A percentile compares a stretch with the other conserved stretches of the same genome.
These are phyloP conservation scores for Epichloe elymi DNA, from an alignment of 2,329 filamentous ascomycete genomes.

Conservation along the genomic window DNA sequence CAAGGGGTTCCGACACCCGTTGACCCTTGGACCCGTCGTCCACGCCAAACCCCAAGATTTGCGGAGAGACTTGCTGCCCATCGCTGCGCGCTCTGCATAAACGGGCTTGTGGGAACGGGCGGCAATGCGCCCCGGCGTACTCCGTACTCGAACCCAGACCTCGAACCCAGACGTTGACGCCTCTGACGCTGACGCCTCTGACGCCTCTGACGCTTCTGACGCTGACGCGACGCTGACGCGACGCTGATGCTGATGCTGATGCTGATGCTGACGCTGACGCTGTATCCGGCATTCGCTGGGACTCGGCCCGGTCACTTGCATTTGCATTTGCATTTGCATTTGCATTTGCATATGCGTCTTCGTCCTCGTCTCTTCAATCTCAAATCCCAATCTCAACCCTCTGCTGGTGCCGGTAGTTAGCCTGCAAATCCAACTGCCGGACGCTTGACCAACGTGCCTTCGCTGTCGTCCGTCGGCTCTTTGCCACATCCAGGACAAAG, in stretches of 20 bases:
- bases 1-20: background rate
- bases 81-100: conserved; percentile 9
- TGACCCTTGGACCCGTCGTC: background rate
- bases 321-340: conserved; percentile 6
- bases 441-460: conserved; percentile 14
- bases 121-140: conserved; percentile 29
- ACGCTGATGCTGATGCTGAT: background rate
- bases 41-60: conserved; percentile 2
- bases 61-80: conserved; percentile 4
- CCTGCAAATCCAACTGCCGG: conserved; percentile 32
- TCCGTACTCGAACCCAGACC: background rate
- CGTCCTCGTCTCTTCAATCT: conserved; percentile 9
- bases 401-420: conserved; percentile 23
- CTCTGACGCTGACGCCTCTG: background rate
- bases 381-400: conserved; percentile 9
- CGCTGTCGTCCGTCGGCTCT: conserved; percentile 10
- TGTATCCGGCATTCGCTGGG: conserved; percentile 1
- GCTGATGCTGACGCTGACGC: background rate
- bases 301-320: conserved; percentile 1
- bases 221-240: background rate
- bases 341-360: conserved; percentile 8
- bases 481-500: conserved; percentile 14
- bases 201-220: background rate
- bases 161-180: conserved; percentile 2
- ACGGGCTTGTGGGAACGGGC: too few relatives aligned